Conservation (phyloP, 495 filamentous ascomycete species). For the Penicillium egyptiacum region DNA sequence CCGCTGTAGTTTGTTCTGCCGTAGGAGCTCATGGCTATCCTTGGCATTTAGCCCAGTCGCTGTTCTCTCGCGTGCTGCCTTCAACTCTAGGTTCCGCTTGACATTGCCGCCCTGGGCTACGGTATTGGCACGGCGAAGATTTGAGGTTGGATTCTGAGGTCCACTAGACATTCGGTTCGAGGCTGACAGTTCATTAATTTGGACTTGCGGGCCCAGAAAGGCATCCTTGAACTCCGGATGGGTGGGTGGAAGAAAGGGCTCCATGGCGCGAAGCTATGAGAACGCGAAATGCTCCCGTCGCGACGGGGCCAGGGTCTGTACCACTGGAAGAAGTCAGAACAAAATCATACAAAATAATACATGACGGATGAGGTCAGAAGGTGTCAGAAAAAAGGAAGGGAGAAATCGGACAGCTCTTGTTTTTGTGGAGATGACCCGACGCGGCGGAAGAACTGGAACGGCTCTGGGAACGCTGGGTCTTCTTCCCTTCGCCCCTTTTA, state of each 20-base stretch:
- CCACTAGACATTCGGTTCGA: constrained; percentile 20
- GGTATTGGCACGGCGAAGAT: constrained; percentile 45
- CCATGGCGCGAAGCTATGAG: constrained; percentile 24
- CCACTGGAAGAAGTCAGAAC: constrained; percentile 1
- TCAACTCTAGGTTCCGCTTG: constrained; percentile 35
- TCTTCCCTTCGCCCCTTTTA: too few species aligned
- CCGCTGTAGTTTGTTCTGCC: constrained; percentile 43
- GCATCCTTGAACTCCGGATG: constrained; percentile 21
- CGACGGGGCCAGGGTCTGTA: constrained; percentile 15
- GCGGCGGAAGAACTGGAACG: constrained; percentile 25
- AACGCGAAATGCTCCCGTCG: constrained; percentile 17
- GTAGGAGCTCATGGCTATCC: constrained; percentile 49
- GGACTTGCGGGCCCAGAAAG: constrained; percentile 19
- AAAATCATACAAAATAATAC: constrained; percentile 3
- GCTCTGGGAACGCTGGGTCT: background rate
- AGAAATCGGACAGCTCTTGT: constrained; percentile 20
- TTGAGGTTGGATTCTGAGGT: constrained; percentile 25
- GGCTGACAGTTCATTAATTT: constrained; percentile 23
- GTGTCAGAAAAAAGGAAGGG: background rate
- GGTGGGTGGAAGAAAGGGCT: constrained; percentile 20
- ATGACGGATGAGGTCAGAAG: constrained; percentile 2
- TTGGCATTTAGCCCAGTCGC: constrained; percentile 44
- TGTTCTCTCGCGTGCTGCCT: constrained; percentile 33
- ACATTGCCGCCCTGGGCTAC: constrained; percentile 39
- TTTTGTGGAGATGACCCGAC: constrained; percentile 30